Percentiles rank a stretch among this genome's conserved stretches.
Conservation (phyloP, 73 alveolate genomes). For the Paramecium tetraurelia region DNA sequence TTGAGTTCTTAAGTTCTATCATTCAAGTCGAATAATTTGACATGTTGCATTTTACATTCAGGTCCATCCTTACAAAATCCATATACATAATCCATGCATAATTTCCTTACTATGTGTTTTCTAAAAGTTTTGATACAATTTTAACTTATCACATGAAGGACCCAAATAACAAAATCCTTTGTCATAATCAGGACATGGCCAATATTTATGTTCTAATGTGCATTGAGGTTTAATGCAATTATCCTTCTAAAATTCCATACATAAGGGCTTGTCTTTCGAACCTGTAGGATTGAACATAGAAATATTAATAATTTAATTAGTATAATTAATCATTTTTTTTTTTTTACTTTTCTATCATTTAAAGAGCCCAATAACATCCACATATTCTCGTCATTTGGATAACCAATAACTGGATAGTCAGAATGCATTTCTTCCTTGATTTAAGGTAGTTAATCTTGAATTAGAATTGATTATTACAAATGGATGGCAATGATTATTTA, state of each 20-base stretch:
- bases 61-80: constrained; percentile 54
- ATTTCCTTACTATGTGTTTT: constrained; percentile 38
- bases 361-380: constrained; percentile 58
- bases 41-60: constrained; percentile 27
- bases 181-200: constrained; percentile 48
- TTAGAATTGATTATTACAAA: neutral
- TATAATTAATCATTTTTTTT: constrained; percentile 11
- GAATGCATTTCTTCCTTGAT: constrained; percentile 45
- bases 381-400: constrained; percentile 66
- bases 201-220: constrained; percentile 29
- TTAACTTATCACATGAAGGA: neutral
- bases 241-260: constrained; percentile 37
- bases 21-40: constrained; percentile 21
- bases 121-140: neutral
- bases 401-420: constrained; percentile 61
- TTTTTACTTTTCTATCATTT: neutral
- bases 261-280: neutral
- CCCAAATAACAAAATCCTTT: constrained; percentile 36
- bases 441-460: constrained; percentile 39
- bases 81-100: constrained; percentile 46
- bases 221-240: neutral
- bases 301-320: neutral
- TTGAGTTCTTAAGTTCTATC: constrained; percentile 9
- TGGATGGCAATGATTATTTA: constrained; percentile 31
- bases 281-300: neutral